Evolutionary conservation across 495 filamentous ascomycete species (phyloP).

Genomic region (Ascodesmis nigricans): DNA sequence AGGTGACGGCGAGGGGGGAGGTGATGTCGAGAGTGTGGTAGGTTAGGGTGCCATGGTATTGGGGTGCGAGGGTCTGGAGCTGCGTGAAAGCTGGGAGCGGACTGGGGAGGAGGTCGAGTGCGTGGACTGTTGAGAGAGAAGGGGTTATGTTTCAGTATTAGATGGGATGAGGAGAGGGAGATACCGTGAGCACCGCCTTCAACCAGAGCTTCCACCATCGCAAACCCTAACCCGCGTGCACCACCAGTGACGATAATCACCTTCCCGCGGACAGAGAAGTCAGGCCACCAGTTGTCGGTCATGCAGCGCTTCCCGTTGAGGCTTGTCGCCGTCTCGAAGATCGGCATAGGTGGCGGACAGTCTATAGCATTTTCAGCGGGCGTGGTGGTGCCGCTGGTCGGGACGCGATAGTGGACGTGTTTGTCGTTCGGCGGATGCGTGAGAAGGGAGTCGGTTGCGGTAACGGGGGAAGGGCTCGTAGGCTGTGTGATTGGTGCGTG

Average conservation of each 20-base stretch:
- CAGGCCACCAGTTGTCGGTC: constrained; percentile 2
- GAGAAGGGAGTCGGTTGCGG: too few relatives aligned
- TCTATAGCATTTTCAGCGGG: too few relatives aligned
- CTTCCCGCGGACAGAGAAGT: constrained; percentile 34
- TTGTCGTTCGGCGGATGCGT: too few relatives aligned
- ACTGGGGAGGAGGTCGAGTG: constrained; percentile 32
- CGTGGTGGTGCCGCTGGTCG: too few relatives aligned
- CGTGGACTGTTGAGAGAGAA: constrained; percentile 30
- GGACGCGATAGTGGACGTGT: too few relatives aligned
- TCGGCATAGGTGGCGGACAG: too few relatives aligned
- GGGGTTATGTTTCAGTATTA: too few relatives aligned
- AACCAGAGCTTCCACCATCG: constrained; percentile 41
- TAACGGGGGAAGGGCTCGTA: too few relatives aligned
- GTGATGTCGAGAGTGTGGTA: constrained; percentile 45
- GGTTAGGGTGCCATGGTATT: constrained; percentile 34
- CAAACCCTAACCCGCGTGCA: constrained; percentile 37
- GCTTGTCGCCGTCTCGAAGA: too few relatives aligned
- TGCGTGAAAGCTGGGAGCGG: constrained; percentile 31
- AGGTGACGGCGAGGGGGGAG: constrained; percentile 30
- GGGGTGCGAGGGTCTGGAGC: constrained; percentile 24
- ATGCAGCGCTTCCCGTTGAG: too few relatives aligned
- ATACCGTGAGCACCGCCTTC: constrained; percentile 51
- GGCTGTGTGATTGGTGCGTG: too few relatives aligned
- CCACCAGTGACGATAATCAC: constrained; percentile 42
- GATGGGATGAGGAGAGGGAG: too few relatives aligned